A percentile compares a stretch with the other conserved stretches of the same genome.
Conservation (phyloP, 2,329 filamentous ascomycete genomes). For the Paracorniculantispora psalliotae region DNA sequence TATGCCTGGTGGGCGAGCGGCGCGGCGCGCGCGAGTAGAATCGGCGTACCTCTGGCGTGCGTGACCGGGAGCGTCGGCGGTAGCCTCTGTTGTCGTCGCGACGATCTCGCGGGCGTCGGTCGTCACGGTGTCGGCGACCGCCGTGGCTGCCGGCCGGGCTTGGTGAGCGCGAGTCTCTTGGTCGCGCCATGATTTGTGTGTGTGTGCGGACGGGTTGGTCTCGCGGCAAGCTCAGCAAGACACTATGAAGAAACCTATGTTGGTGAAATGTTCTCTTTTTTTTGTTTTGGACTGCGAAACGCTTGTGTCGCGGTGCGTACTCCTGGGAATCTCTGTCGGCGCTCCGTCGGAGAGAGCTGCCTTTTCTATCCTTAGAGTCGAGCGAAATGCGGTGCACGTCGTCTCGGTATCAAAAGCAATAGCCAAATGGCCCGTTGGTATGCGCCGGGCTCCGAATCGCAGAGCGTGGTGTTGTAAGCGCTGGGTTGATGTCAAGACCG, state of each 20-base stretch:
- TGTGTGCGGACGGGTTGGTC: constrained; percentile 1
- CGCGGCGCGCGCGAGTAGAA: constrained; percentile 13
- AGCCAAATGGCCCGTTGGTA: neutral
- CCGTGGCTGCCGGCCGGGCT: constrained; percentile 84
- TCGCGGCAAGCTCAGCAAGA: neutral
- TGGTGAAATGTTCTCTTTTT: constrained; percentile 11
- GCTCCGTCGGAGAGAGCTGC: neutral
- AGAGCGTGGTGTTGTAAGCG: neutral
- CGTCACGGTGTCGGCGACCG: constrained; percentile 61
- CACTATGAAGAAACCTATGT: constrained; percentile 11
- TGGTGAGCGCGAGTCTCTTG: constrained; percentile 77
- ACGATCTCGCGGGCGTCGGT: constrained; percentile 51
- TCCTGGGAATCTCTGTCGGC: constrained; percentile 6
- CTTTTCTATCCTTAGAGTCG: neutral
- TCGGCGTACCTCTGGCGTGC: constrained; percentile 58
- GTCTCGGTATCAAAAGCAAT: neutral
- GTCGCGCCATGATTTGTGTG: constrained; percentile 57
- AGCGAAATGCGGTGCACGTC: neutral
- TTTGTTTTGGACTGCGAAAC: constrained; percentile 6
- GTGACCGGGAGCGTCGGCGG: constrained; percentile 55
- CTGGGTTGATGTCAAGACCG: neutral
- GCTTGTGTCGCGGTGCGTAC: constrained; percentile 12
- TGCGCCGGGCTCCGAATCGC: neutral
- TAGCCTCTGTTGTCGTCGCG: constrained; percentile 45
- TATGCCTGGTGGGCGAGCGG: constrained; percentile 18